Evolutionary conservation across 176 grass and related monocot species (phyloP).

Genomic region (Hordeum marinum): DNA sequence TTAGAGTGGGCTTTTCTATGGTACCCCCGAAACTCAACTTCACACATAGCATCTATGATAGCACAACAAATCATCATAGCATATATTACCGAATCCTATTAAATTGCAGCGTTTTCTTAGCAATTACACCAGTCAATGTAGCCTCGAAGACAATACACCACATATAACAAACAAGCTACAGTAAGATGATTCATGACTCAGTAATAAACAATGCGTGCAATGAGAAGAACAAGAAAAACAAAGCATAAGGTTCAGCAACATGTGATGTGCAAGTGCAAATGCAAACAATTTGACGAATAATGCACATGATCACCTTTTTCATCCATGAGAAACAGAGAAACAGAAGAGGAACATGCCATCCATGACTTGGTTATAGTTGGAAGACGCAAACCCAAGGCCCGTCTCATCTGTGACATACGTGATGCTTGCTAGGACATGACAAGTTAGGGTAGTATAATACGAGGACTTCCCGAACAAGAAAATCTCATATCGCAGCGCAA

Average conservation of each 20-base stretch:
- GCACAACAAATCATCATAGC: no score
- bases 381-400: constrained; percentile 45
- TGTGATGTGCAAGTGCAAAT: background rate
- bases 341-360: constrained; percentile 32
- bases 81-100: background rate
- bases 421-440: constrained; percentile 25
- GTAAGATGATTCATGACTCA: background rate
- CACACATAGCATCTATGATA: background rate
- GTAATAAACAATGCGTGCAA: background rate
- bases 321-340: background rate
- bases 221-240: background rate
- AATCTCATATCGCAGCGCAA: background rate
- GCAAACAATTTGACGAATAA: background rate
- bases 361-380: constrained; percentile 49
- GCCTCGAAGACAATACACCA: background rate
- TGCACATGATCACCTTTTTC: background rate
- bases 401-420: constrained; percentile 66
- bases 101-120: no score
- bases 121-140: no score
- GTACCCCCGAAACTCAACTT: background rate
- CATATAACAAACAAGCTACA: background rate
- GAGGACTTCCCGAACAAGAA: background rate
- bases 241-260: background rate
- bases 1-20: background rate
- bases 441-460: background rate